phyloP scores from a whole-genome alignment of 306 rosid species.

The Hippophae rhamnoides region DNA sequence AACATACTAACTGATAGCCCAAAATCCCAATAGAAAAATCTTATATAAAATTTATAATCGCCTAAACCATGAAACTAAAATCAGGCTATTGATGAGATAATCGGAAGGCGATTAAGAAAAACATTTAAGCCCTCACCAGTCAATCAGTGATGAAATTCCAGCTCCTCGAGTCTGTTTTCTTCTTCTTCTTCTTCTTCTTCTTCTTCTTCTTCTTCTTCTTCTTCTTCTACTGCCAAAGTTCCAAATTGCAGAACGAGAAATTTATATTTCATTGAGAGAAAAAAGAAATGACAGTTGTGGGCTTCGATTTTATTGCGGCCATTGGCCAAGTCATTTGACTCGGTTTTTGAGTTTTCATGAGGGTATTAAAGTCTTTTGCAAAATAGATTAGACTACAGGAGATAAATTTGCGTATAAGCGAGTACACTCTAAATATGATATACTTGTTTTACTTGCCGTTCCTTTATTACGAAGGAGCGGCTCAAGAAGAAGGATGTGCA shows the following conservation, averaged over 20 bases:
- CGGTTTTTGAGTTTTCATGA: constrained; percentile 32
- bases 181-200: constrained; percentile 15
- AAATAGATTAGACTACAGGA: constrained; percentile 10
- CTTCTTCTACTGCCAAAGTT: constrained; percentile 31
- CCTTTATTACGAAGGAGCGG: too few relatives aligned
- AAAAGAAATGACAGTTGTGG: constrained; percentile 13
- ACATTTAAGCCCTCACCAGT: constrained; percentile 34
- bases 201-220: constrained; percentile 13
- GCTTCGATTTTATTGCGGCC: constrained; percentile 50
- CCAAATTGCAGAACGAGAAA: constrained; percentile 37
- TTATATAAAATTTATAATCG: background rate
- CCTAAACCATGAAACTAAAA: constrained; percentile 16
- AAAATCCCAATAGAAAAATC: background rate
- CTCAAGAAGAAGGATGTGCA: background rate
- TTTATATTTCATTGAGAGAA: constrained; percentile 16
- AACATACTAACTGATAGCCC: constrained; percentile 6
- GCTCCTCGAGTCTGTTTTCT: constrained; percentile 24
- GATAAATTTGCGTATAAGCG: constrained; percentile 7
- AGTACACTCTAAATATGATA: background rate
- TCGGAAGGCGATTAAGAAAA: constrained; percentile 6
- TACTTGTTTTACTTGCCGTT: constrained; percentile 17
- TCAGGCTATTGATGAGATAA: background rate
- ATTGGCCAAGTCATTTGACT: constrained; percentile 58
- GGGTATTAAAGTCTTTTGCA: constrained; percentile 35
- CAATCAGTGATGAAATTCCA: constrained; percentile 39